Evolutionary conservation across 805 yeast species (phyloP).

Genomic region (Cyberlindnera veronae): DNA sequence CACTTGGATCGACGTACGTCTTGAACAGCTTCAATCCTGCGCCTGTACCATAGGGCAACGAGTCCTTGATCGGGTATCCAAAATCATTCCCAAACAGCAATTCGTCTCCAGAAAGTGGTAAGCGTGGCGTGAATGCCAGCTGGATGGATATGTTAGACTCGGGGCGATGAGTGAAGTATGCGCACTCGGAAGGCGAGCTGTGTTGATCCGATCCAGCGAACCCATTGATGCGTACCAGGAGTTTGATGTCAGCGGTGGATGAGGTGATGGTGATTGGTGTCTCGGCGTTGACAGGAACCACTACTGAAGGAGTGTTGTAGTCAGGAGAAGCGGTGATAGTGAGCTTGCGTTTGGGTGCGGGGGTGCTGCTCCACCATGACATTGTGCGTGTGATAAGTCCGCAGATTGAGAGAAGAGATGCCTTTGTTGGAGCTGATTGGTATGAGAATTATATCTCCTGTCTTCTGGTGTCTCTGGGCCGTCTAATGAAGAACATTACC

Average conservation of each 20-base stretch:
- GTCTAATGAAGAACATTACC: no score
- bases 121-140: conserved; percentile 40
- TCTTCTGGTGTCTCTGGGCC: no score
- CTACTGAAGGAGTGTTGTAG: conserved; percentile 1
- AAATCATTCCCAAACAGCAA: conserved; percentile 70
- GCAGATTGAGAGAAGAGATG: background rate
- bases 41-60: conserved; percentile 53
- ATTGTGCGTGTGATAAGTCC: background rate
- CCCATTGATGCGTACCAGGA: conserved; percentile 42
- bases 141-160: conserved; percentile 34
- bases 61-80: conserved; percentile 52
- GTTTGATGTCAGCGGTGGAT: conserved; percentile 35
- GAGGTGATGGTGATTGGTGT: conserved; percentile 35
- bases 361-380: conserved; percentile 13
- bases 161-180: conserved; percentile 23
- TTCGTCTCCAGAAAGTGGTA: conserved; percentile 44
- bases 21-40: conserved; percentile 55
- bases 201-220: conserved; percentile 44
- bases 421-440: no score
- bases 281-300: conserved; percentile 35
- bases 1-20: conserved; percentile 59
- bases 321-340: conserved; percentile 8
- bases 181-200: conserved; percentile 23
- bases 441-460: no score
- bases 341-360: conserved; percentile 2